Base-by-base conservation (phyloP, 495 filamentous ascomycete species). In the Aspergillus cavernicola region DNA sequence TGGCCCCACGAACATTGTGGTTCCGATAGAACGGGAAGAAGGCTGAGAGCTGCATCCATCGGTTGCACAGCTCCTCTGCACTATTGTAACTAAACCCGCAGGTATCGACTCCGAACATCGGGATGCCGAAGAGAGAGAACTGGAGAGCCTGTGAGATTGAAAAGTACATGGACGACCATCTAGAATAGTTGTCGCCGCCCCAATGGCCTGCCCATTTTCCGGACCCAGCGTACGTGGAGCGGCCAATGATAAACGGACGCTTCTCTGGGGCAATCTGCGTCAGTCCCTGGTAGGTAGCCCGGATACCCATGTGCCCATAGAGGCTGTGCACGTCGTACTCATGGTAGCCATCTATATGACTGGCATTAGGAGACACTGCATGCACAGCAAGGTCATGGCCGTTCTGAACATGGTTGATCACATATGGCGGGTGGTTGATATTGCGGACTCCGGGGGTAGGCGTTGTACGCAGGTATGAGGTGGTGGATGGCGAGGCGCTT, bases 21-120 rank as follows among this genome's bases (percentile, higher is more conserved):
- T 92, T 92, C 3, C 88, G 80, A 66, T 92, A 95, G 72, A 93
- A 95, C 5, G 89, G 87, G 72, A 92, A 90, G 74, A 95, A 93
- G 18, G 89, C 89, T 1, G 75, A 79, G 1, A 95, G 78, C 66
- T 89, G 85, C 88, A 92, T 92, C 90, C 90, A 95, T 7, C 90
- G 80, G 48, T 81, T 81, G 63, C 90, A 95, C 10, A 95, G 80
- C 64, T 93, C 88, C 55, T 81, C 77, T 54, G 85, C 83, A 0
- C 78, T 71, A 58, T 93, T 89, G 24, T 81, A 81, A 22, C 71
- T 75, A 72, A 93, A 95, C 10, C 90, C 90, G 61, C 90, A 93
- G 8, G 87, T 86, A 54, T 91, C 88, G 6, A 84, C 81, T 11
- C 90, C 90, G 53, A 93, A 92, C 88, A 95, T 92, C 6, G 90